Conservation (phyloP, 2,329 filamentous ascomycete species). For the Seiridium cupressi region DNA sequence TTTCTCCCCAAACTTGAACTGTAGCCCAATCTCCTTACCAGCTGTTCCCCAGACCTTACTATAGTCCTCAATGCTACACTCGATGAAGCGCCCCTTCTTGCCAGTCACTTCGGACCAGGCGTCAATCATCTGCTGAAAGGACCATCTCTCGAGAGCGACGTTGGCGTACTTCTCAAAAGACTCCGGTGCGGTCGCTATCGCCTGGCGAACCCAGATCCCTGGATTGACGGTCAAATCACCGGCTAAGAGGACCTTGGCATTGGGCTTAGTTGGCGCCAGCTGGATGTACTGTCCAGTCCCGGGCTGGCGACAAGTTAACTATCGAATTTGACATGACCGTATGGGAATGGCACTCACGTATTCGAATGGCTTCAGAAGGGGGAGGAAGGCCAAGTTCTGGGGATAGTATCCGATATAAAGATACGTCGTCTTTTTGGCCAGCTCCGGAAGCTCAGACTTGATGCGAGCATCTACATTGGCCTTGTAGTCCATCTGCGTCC, state of each 20-base stretch:
- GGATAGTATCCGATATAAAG: constrained; percentile 30
- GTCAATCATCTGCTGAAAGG: constrained; percentile 19
- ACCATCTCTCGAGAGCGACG: constrained; percentile 21
- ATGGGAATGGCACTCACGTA: background rate
- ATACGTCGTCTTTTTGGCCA: constrained; percentile 35
- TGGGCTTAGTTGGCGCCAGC: constrained; percentile 14
- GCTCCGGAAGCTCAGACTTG: constrained; percentile 23
- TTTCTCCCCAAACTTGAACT: constrained; percentile 21
- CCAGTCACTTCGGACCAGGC: constrained; percentile 21
- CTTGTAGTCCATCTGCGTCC: constrained; percentile 35
- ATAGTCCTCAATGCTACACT: constrained; percentile 15
- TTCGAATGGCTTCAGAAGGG: constrained; percentile 7
- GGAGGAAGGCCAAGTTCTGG: constrained; percentile 21
- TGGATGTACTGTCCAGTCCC: constrained; percentile 16
- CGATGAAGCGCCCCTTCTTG: constrained; percentile 16
- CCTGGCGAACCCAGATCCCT: constrained; percentile 22
- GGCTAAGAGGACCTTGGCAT: constrained; percentile 19
- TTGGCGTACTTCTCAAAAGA: constrained; percentile 19
- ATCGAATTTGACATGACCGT: background rate
- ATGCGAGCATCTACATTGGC: constrained; percentile 35
- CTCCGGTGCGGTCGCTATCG: constrained; percentile 11
- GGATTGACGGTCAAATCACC: constrained; percentile 21
- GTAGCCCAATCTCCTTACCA: constrained; percentile 18
- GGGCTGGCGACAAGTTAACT: background rate
- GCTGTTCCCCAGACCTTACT: constrained; percentile 17